Evolutionary conservation across 2,329 filamentous ascomycete species (phyloP), one percentile per base, ranked within the genome.

Genomic region (Sarocladium kiliense): DNA sequence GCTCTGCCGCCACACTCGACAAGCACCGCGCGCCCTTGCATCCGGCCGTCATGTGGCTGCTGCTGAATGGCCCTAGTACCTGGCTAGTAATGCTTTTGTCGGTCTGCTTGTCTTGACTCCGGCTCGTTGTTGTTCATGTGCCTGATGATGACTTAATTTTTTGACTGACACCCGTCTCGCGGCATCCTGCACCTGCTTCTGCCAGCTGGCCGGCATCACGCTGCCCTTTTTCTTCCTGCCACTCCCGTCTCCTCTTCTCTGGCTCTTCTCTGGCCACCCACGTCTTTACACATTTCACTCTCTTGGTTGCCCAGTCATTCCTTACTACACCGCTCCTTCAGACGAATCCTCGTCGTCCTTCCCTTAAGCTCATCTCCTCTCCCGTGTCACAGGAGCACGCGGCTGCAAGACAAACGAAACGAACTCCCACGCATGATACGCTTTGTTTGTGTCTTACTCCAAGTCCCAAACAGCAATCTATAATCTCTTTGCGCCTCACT

Each of bases 251-350:
- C 42, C 42, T 30, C 47, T 51, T 36, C 51, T 54, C 18, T 53
- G 34, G 42, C 36, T 25, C 25, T 45, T 27, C 26, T 34, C 37
- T 57, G 57, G 57, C 58, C 57, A 53, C 72, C 71, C 70, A 26
- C 41, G 42, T 44, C 49, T 53, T 56, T 51, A 36, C 50, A 39
- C 53, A 56, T 58, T 47, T 44, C 36, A 34, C 18, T 36, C 26
- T 51, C 47, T 51, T 36, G 7, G 3, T 36, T 18, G 4, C n/a
- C 18, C 47, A 34, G 16, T 51, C 27, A 51, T 14, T 41, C 51
- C 9, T 32, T 30, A 42, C 23, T 21, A 25, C 16, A 21, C 51
- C 44, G 44, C 44, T 47, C 25, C 11, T 25, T 47, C 23, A 45
- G 37, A 37, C 12, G 16, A 27, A 36, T 19, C 27, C 19, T 55